phyloP scores from a whole-genome alignment of 2,329 filamentous ascomycete genomes.

The Neospermospora avenae region DNA sequence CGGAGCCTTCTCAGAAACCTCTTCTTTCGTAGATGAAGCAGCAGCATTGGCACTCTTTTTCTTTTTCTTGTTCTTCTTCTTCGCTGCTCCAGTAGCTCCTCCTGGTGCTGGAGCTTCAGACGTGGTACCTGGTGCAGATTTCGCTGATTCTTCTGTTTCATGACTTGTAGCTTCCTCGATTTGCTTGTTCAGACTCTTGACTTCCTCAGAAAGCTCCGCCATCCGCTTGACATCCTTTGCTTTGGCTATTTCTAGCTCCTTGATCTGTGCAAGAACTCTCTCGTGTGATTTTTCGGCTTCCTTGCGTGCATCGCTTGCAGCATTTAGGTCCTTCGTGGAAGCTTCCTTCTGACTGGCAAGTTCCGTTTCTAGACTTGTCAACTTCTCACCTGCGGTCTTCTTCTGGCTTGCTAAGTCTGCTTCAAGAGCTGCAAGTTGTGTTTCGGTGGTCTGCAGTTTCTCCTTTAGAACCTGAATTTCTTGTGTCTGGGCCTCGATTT shows the following conservation, averaged over 20 bases:
- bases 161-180: constrained; percentile 19
- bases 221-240: constrained; percentile 24
- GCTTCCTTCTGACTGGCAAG: constrained; percentile 20
- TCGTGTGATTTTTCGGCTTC: constrained; percentile 22
- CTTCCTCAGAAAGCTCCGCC: constrained; percentile 24
- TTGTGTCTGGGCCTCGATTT: constrained; percentile 26
- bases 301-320: constrained; percentile 19
- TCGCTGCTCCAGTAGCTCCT: constrained; percentile 43
- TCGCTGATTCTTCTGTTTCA: constrained; percentile 14
- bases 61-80: constrained; percentile 91
- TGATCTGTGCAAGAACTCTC: constrained; percentile 25
- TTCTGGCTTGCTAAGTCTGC: constrained; percentile 24
- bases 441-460: constrained; percentile 28
- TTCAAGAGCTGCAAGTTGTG: constrained; percentile 25
- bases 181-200: constrained; percentile 22
- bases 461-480: constrained; percentile 30
- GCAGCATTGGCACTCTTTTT: constrained; percentile 56
- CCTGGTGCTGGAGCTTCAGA: constrained; percentile 42
- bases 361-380: constrained; percentile 21
- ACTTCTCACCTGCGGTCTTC: constrained; percentile 24
- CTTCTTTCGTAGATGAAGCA: constrained; percentile 29
- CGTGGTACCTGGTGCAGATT: constrained; percentile 6
- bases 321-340: constrained; percentile 17
- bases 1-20: constrained; percentile 25
- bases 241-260: constrained; percentile 24